Percentiles rank a stretch among this genome's conserved stretches.
phyloP scores from a whole-genome alignment of 176 grass and related monocot genomes.

The Ensete glaucum region DNA sequence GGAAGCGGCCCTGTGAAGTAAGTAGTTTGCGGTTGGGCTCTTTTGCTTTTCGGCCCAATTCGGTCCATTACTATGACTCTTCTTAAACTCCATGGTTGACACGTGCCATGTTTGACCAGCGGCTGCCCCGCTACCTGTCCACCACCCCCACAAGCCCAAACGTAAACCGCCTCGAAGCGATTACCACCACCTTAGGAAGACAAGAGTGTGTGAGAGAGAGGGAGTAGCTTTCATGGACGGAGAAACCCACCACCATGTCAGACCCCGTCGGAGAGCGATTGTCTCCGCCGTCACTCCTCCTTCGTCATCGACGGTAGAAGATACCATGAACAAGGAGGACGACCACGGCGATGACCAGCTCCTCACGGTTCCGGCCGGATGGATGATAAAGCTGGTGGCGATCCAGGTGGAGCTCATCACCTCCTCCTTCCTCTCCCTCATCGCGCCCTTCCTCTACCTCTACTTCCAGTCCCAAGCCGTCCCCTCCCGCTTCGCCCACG shows the following conservation, averaged over 20 bases:
- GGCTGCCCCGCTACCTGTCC: not conserved
- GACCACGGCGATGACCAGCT: not conserved
- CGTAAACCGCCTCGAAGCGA: too few species aligned
- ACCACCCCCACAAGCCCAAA: not conserved
- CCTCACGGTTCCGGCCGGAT: slow-evolving; percentile 25
- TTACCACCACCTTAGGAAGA: not conserved
- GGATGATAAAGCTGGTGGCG: slow-evolving; percentile 17
- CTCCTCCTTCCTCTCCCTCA: slow-evolving; percentile 22
- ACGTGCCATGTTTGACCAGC: not conserved
- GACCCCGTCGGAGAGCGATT: not conserved
- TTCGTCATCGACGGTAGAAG: too few species aligned
- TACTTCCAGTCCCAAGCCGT: slow-evolving; percentile 20
- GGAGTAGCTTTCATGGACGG: not conserved
- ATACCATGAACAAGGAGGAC: too few species aligned
- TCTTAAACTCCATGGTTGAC: not conserved
- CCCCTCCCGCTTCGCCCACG: slow-evolving; percentile 10
- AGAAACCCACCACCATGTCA: not conserved
- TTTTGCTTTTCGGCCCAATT: too few species aligned
- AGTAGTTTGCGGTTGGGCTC: too few species aligned
- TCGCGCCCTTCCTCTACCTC: slow-evolving; percentile 23
- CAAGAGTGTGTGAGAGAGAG: not conserved
- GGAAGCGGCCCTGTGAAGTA: too few species aligned
- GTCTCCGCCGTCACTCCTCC: not conserved
- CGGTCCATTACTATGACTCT: not conserved
- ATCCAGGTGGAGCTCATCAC: slow-evolving; percentile 24